These are phyloP conservation scores for Dichotomocladium elegans DNA, from an alignment of 371 early-diverging fungal species.

Conservation along the genomic window DNA sequence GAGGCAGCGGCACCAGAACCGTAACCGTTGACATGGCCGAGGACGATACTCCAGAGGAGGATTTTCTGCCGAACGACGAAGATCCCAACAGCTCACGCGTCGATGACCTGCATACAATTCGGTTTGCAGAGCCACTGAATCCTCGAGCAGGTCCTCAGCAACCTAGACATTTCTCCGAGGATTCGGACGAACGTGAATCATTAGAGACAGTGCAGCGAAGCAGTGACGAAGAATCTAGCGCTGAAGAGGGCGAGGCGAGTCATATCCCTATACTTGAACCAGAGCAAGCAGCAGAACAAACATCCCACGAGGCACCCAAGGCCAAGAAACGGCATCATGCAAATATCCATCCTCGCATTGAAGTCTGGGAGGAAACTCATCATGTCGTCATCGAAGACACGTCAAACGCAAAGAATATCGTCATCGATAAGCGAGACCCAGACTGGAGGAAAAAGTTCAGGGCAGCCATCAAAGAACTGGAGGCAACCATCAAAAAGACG, in stretches of 20 bases:
- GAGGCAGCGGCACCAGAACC: neutral
- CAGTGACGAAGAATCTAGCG: too few species aligned
- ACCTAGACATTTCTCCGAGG: too few species aligned
- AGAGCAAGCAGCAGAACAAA: neutral
- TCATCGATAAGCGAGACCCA: conserved; percentile 25
- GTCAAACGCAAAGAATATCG: conserved; percentile 15
- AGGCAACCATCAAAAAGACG: conserved; percentile 3
- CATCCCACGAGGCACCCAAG: neutral
- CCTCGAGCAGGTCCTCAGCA: too few species aligned
- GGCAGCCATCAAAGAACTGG: conserved; percentile 17
- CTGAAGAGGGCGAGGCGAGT: neutral
- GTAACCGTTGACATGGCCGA: conserved; percentile 19
- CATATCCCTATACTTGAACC: neutral
- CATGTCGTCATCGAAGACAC: conserved; percentile 34
- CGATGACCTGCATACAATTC: conserved; percentile 33
- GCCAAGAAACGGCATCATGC: conserved; percentile 4
- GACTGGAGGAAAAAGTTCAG: conserved; percentile 23
- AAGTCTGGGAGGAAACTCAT: conserved; percentile 36
- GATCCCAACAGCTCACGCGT: conserved; percentile 15
- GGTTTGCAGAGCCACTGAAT: conserved; percentile 45
- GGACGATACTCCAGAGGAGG: conserved; percentile 34
- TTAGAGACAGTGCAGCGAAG: too few species aligned
- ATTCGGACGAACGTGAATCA: too few species aligned
- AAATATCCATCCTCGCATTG: conserved; percentile 20
- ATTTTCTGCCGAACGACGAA: conserved; percentile 29